Conservation (phyloP, 345 rosid species). For the Populus simonii region DNA sequence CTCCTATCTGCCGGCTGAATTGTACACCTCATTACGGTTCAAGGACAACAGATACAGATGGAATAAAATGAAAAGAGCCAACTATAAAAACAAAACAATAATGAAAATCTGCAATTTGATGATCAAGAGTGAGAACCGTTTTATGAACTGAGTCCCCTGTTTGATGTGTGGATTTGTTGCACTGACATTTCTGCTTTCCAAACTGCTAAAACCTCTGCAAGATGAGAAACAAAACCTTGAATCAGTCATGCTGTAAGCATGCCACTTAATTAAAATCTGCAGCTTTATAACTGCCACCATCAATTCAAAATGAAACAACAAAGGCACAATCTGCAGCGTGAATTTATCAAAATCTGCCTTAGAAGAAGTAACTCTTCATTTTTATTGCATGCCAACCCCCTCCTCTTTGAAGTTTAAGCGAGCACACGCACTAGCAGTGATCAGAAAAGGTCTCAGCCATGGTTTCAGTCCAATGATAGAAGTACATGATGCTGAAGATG, state of each 20-base stretch:
- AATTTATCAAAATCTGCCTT: neutral
- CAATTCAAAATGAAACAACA: neutral
- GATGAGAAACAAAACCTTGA: slow-evolving; percentile 14
- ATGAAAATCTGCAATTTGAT: slow-evolving; percentile 35
- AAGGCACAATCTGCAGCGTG: neutral
- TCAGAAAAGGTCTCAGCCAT: too few relatives aligned
- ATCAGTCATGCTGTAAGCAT: neutral
- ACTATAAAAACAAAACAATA: neutral
- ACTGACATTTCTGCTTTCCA: slow-evolving; percentile 5
- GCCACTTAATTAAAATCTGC: neutral
- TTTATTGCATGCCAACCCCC: neutral
- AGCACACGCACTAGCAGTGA: too few relatives aligned
- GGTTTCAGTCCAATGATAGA: neutral
- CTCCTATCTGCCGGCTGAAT: slow-evolving; percentile 32
- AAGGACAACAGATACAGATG: slow-evolving; percentile 24
- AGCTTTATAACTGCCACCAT: neutral
- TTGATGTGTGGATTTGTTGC: slow-evolving; percentile 11
- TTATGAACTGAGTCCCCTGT: slow-evolving; percentile 9
- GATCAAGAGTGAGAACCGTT: slow-evolving; percentile 25
- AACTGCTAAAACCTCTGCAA: slow-evolving; percentile 25
- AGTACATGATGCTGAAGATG: neutral
- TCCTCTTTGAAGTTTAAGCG: neutral
- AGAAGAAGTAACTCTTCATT: neutral
- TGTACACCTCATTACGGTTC: slow-evolving; percentile 32
- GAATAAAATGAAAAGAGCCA: slow-evolving; percentile 12